A percentile compares a stretch with the other conserved stretches of the same genome.
These are phyloP conservation scores for Globisporangium echinulatum DNA, from an alignment of 352 stramenopile species.

Conservation along the genomic window DNA sequence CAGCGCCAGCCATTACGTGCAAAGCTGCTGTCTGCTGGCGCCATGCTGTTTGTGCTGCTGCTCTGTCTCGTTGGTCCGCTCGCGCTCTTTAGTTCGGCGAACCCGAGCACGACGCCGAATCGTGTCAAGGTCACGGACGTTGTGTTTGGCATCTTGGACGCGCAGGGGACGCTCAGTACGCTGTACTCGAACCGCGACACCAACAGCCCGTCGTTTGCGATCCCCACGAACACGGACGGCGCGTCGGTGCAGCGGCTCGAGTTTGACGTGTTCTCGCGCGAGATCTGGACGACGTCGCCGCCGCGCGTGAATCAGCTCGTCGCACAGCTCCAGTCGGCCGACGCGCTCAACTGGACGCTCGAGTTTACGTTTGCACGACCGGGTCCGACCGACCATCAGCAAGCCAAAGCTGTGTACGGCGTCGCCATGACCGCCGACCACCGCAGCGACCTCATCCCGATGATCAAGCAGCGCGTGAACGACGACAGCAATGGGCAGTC, in stretches of 20 bases:
- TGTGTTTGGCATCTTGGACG: conserved; percentile 67
- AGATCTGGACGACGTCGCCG: conserved; percentile 71
- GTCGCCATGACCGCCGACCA: conserved; percentile 44
- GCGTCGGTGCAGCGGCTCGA: conserved; percentile 73
- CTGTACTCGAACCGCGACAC: conserved; percentile 71
- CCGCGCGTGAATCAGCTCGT: conserved; percentile 69
- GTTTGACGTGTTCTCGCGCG: conserved; percentile 68
- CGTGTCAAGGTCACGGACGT: conserved; percentile 55
- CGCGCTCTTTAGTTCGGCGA: conserved; percentile 82
- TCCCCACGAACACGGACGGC: conserved; percentile 63
- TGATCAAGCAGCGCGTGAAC: conserved; percentile 61
- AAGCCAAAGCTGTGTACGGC: conserved; percentile 46
- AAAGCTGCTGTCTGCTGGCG: conserved; percentile 65
- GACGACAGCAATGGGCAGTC: conserved; percentile 19
- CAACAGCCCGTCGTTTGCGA: conserved; percentile 61
- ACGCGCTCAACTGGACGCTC: conserved; percentile 69
- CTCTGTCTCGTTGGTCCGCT: conserved; percentile 73
- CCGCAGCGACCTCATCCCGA: conserved; percentile 53
- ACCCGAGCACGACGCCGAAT: conserved; percentile 74
- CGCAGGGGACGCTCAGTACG: conserved; percentile 64
- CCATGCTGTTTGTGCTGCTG: conserved; percentile 76
- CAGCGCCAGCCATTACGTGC: conserved; percentile 53
- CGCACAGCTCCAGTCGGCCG: conserved; percentile 57
- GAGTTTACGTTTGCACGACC: conserved; percentile 60
- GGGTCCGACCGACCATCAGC: conserved; percentile 51